phyloP scores from a whole-genome alignment of 2,329 filamentous ascomycete genomes.

The Colletotrichum lini region DNA sequence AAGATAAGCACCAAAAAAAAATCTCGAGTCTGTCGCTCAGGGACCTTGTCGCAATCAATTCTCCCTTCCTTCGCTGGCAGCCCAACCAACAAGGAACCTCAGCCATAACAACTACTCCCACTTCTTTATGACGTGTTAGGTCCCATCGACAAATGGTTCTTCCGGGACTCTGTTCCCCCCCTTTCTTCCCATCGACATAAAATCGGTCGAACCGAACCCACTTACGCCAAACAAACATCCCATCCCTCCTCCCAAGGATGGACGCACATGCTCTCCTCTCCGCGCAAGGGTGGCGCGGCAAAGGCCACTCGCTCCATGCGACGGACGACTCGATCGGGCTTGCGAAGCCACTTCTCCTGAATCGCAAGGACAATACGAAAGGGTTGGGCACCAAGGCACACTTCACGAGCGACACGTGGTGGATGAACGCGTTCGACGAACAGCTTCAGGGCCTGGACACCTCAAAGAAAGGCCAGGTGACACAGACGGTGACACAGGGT shows the following conservation, averaged over 20 bases:
- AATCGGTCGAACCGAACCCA: background rate
- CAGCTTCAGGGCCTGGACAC: conserved; percentile 86
- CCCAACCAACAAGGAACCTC: background rate
- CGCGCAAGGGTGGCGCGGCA: conserved; percentile 90
- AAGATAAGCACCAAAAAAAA: conserved; percentile 41
- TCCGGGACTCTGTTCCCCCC: no score
- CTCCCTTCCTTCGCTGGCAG: background rate
- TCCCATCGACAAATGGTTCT: background rate
- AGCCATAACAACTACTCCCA: conserved; percentile 4
- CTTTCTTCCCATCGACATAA: background rate
- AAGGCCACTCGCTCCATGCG: conserved; percentile 88
- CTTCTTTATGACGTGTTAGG: conserved; percentile 14
- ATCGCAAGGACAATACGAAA: conserved; percentile 84
- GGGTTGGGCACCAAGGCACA: conserved; percentile 85
- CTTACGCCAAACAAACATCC: background rate
- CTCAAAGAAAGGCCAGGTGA: conserved; percentile 67
- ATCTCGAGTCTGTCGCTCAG: background rate
- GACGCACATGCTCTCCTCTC: conserved; percentile 87
- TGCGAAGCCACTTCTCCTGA: conserved; percentile 84
- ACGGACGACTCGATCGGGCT: conserved; percentile 81
- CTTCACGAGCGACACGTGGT: conserved; percentile 88
- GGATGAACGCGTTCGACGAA: conserved; percentile 94
- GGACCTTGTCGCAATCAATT: background rate
- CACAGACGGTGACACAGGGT: conserved; percentile 69
- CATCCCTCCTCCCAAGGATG: conserved; percentile 65